Base-by-base conservation (phyloP, 2,329 filamentous ascomycete species). In the Colletotrichum nymphaeae region DNA sequence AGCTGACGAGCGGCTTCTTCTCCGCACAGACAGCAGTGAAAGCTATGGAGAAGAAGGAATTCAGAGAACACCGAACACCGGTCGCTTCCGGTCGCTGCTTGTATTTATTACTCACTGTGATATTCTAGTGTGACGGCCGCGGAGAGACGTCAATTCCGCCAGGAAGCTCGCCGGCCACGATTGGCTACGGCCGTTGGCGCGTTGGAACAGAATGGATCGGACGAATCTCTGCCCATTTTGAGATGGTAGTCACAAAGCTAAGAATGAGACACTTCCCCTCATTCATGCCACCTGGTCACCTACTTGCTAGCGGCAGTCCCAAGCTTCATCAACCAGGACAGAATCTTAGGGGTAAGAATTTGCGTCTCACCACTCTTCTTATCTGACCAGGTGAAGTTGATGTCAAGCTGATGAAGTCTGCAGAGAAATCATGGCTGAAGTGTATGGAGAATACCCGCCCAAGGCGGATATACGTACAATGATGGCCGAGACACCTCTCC, bases 401-500 rank as follows among this genome's bases (percentile, higher is more conserved):
- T 42, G 35, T 42, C 35, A 42, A 46, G 42, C 42, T 46, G 19
- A 46, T 1, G 1, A 19, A 4, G 19, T n/a, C 6, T 16, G 19
- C 7, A 46, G 2, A 8, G 19, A 46, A 19, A 46, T 19, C 1
- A 19, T 46, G 42, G 7, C 42, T 19, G 19, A 3, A 7, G 7
- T 19, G 8, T 16, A 19, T n/a, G 42, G 19, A n/a, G 42, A 46
- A 46, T 59, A 63, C 35, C 37, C 65, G 12, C 66, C 32, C 4
- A 22, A 52, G 4, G 58, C 57, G 5, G 57, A 68, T 63, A 32
- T 68, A 19, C 66, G 57, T 22, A 30, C 28, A 8, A 62, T 68
- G 66, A 68, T 68, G 58, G 57, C 57, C 14, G 46, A 68, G 58
- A 68, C 37, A 19, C 66, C 58, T 32, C 19, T 68, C 3, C 66